phyloP scores from a whole-genome alignment of 106 monocot species.

The Dendrobium nobile region DNA sequence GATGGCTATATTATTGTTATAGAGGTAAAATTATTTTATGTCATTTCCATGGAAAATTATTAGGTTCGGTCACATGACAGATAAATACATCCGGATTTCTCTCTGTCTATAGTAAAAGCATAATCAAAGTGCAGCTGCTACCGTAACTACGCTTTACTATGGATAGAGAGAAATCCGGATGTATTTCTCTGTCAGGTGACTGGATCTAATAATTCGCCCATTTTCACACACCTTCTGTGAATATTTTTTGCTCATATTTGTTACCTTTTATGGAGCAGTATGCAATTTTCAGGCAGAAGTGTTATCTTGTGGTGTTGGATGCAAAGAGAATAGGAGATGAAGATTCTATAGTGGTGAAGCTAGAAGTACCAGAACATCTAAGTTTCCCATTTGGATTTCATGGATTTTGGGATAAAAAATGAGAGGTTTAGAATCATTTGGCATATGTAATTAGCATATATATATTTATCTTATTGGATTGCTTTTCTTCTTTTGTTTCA shows the following conservation, averaged over 20 bases:
- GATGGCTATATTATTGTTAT: slow-evolving; percentile 72
- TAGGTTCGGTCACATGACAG: too few species aligned
- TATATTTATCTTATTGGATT: too few species aligned
- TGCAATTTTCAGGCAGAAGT: slow-evolving; percentile 59
- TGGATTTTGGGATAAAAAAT: slow-evolving; percentile 59
- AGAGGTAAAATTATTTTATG: slow-evolving; percentile 40
- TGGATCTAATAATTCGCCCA: too few species aligned
- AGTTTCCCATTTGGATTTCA: slow-evolving; percentile 87
- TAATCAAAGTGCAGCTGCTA: too few species aligned
- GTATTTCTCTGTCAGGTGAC: too few species aligned
- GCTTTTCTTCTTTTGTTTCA: too few species aligned
- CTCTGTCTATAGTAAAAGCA: too few species aligned
- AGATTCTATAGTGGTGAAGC: slow-evolving; percentile 58
- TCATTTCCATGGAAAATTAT: neutral
- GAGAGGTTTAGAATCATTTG: neutral
- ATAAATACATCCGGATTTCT: too few species aligned
- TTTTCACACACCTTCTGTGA: neutral
- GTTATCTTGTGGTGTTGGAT: slow-evolving; percentile 72
- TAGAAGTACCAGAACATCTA: slow-evolving; percentile 68
- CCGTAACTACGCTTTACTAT: too few species aligned
- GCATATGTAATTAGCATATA: too few species aligned
- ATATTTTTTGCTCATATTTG: neutral
- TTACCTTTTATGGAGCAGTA: slow-evolving; percentile 42
- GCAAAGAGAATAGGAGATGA: slow-evolving; percentile 55
- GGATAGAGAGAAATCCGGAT: too few species aligned